These are phyloP conservation scores for Aspergillus amoenus DNA, from an alignment of 2,329 filamentous ascomycete genomes.

Conservation along the genomic window DNA sequence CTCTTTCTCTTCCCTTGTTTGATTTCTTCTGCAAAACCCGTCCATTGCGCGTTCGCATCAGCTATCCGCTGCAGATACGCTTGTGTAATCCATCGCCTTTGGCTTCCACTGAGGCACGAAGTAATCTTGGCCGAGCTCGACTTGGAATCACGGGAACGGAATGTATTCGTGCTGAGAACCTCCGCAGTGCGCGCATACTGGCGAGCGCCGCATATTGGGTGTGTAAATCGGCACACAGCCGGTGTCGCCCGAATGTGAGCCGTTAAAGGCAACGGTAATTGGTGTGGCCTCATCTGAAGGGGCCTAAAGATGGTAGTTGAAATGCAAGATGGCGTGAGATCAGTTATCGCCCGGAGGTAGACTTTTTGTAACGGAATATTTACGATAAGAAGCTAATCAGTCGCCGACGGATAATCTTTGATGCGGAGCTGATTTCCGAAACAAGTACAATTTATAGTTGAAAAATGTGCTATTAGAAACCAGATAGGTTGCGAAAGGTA, in stretches of 20 bases:
- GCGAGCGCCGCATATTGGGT: constrained; percentile 21
- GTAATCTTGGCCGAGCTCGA: constrained; percentile 10
- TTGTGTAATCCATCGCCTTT: constrained; percentile 40
- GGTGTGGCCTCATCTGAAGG: constrained; percentile 28
- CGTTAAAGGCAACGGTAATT: constrained; percentile 22
- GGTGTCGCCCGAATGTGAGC: constrained; percentile 20
- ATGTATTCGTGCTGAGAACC: constrained; percentile 16
- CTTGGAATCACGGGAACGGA: constrained; percentile 15
- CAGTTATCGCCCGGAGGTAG: neutral
- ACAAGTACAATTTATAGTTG: neutral
- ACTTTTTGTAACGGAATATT: neutral
- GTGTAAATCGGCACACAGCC: constrained; percentile 7
- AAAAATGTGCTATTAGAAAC: neutral
- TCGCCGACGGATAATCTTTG: constrained; percentile 23
- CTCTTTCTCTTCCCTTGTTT: constrained; percentile 43
- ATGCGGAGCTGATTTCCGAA: constrained; percentile 18
- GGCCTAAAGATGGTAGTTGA: constrained; percentile 1
- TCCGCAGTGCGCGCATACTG: constrained; percentile 25
- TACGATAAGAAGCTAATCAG: constrained; percentile 21
- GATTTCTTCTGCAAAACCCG: constrained; percentile 42
- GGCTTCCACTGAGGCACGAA: constrained; percentile 6
- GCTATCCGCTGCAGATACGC: constrained; percentile 36
- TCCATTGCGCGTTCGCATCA: constrained; percentile 44
- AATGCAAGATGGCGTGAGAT: neutral
- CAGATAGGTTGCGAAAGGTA: too few relatives aligned